Base-by-base conservation (phyloP, 208 protist species). In the Trypanosoma theileri region DNA sequence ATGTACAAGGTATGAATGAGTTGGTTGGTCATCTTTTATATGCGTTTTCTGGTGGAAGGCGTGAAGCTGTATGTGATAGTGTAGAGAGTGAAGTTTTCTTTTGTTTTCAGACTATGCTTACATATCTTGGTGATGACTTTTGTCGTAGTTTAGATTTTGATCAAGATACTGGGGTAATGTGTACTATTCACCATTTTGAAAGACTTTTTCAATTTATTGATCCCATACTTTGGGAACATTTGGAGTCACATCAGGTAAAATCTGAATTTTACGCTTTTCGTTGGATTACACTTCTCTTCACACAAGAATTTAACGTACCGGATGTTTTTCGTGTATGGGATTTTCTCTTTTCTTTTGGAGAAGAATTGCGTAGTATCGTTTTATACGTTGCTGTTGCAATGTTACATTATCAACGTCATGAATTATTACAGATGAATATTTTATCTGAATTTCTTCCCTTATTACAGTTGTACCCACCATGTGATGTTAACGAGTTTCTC, bases 1-100 rank as follows among this genome's bases (percentile, higher is more conserved):
- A 95, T 66, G 84, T 95, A 16, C 88, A 93, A 59, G 87, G 87
- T 0, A 94, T 94, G 88, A 96, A 92, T 66, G 85, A 94, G 48
- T 72, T 93, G 19, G 85, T 85, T 1, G 86, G 77, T 7, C 84
- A 92, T 50, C 69, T 94, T 12, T 70, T 96, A 4, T 92, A 85
- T 62, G 83, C 86, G 3, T 92, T 88, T 50, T 68, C 80, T 9
- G 48, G 59, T 40, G 87, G 82, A 7, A 69, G 81, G 9, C 22
- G 54, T 11, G 52, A 54, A 1, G 69, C 71, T 13, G 53, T 92
- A 1, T 82, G 77, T 21, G 44, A 66, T 0, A 54, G 17, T 1
- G 75, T 91, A 0, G 89, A 92, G 51, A 75, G 76, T 14, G 76
- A 82, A 19, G 76, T 80, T 0, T 95, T 94, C 66, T 93, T 91